Evolutionary conservation across 495 filamentous ascomycete species (phyloP), one percentile per base, ranked within the genome.

Genomic region (Penicillium waksmanii): DNA sequence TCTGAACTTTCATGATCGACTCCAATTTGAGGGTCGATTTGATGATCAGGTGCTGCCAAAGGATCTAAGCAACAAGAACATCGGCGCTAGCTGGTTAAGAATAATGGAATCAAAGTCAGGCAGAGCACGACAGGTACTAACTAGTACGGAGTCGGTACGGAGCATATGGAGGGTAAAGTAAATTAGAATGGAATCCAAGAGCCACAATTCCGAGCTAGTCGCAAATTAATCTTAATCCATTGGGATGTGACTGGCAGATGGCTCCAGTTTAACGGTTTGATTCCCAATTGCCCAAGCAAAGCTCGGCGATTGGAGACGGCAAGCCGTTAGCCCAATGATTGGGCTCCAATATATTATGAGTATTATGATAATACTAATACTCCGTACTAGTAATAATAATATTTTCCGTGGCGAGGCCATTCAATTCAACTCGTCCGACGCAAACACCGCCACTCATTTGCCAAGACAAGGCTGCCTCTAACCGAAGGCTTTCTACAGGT

Each of bases 381-480:
- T 3, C 13, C 2, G 1, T 11, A n/a, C 23, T 23, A 23, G 23
- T 23, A 23, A 23, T 23, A 23, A 23, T 23, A 23, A 23, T 40
- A 13, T 40, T 40, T n/a, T 40, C 9, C 36, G n/a, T 18, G 17
- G 42, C 5, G 42, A 44, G 42, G 42, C 36, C 5, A 40, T 44
- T 44, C 36, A n/a, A 40, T 44, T 44, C n/a, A 44, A 17, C 42
- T 44, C 17, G 17, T 44, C 42, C 42, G 17, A 44, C 42, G 3
- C 42, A 44, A 44, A 44, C 42, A 44, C 42, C 42, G 42, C 42
- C n/a, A 44, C 42, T 19, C 15, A 44, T 17, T 44, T 44, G 17
- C 42, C 42, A 17, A 44, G 15, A 44, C 15, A 17, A 12, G 11
- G 15, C 42, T 44, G 40, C n/a, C 7, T 44, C n/a, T 44, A 44